Evolutionary conservation across 2,329 filamentous ascomycete genomes (phyloP), one percentile per base, ranked within the genome.

Genomic region (Botrytis fragariae): DNA sequence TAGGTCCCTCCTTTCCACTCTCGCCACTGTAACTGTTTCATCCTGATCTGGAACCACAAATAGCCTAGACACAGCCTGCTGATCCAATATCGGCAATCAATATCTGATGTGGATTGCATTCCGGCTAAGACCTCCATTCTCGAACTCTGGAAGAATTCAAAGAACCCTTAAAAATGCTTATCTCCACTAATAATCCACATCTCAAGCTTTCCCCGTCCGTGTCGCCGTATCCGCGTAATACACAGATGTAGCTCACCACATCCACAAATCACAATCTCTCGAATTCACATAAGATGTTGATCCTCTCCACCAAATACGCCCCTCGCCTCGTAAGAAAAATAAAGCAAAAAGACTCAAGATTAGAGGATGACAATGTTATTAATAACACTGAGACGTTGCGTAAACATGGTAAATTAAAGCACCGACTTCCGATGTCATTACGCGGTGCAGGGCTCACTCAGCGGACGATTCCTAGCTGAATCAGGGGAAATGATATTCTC

Each of bases 401-500:
- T 32, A 32, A 39, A 51, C 59, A 42, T 39, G n/a, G 44, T 71
- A 62, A 71, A 64, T 71, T 51, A 71, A 71, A 71, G 59, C 32
- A 71, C 32, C 25, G 60, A 71, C 60, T 22, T 7, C 32, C 48
- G 35, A 42, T 54, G 20, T 51, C 42, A 71, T 18, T 54, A 64
- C 69, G 69, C 57, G 18, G 32, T 39, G 25, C 64, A 54, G 35
- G 64, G 64, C 48, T 68, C 48, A 29, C 45, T 22, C 1, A 22
- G 35, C 35, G 48, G 35, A 42, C 18, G 16, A 25, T 39, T 12
- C 42, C 29, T 18, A 54, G 37, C 48, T 71, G 59, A 64, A 71
- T 71, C 69, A 71, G 69, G 69, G 69, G 69, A 39, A 64, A 39
- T 71, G 57, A 25, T 14, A 39, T 48, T 64, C 1, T 32, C 32